phyloP scores from a whole-genome alignment of 2,329 filamentous ascomycete genomes.

The Tolypocladium paradoxum region DNA sequence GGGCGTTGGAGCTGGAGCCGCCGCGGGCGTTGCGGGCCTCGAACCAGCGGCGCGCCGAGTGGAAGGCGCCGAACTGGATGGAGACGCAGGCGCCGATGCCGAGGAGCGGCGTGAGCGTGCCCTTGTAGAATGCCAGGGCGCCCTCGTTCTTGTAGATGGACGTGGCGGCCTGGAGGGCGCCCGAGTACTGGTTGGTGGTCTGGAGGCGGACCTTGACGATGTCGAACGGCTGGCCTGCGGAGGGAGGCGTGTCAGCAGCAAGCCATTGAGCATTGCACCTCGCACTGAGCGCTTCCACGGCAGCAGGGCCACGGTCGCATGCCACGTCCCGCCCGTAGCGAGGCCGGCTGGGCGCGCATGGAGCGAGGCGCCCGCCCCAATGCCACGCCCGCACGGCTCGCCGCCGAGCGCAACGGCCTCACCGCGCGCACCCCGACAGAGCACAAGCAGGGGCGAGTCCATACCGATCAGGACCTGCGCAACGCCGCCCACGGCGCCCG shows the following conservation, averaged over 20 bases:
- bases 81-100: conserved; percentile 96
- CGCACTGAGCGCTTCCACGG: neutral
- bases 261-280: neutral
- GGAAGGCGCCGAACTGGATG: conserved; percentile 97
- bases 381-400: neutral
- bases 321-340: neutral
- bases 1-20: conserved; percentile 38
- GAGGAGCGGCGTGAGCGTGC: conserved; percentile 85
- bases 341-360: neutral
- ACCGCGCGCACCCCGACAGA: neutral
- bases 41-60: conserved; percentile 77
- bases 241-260: conserved; percentile 5
- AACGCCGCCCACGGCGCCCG: conserved; percentile 82
- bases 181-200: conserved; percentile 71
- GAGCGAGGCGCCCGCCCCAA: neutral
- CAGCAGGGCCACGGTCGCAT: neutral
- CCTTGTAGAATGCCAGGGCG: conserved; percentile 91
- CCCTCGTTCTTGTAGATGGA: conserved; percentile 86
- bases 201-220: conserved; percentile 97
- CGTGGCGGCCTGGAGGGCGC: conserved; percentile 68
- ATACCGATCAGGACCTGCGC: conserved; percentile 88
- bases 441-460: neutral
- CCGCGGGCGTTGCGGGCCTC: conserved; percentile 62
- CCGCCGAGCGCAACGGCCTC: neutral
- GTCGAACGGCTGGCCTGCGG: conserved; percentile 61